Evolutionary conservation across 208 protist species (phyloP).

Genomic region (Acanthamoeba castellanii): DNA sequence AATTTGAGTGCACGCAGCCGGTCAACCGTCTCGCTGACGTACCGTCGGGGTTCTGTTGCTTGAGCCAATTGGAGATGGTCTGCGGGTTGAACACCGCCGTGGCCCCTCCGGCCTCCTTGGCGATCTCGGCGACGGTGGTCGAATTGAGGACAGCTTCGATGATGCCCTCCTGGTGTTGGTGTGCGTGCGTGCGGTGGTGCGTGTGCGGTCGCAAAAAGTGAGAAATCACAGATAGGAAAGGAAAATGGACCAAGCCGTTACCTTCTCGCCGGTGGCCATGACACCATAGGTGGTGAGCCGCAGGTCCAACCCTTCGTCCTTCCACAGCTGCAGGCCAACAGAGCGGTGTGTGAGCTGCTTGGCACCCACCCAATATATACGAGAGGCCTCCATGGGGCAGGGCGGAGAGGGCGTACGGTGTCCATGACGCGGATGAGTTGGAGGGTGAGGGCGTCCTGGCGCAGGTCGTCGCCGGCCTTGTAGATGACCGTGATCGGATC

Average conservation of each 20-base stretch:
- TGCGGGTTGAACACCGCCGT: constrained; percentile 78
- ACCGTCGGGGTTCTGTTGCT: constrained; percentile 69
- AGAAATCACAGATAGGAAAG: neutral
- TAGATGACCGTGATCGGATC: constrained; percentile 83
- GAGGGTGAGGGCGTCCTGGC: constrained; percentile 89
- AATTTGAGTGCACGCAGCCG: neutral
- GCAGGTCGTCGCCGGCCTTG: constrained; percentile 90
- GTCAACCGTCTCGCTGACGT: neutral
- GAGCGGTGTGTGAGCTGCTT: no score
- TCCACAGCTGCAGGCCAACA: constrained; percentile 8
- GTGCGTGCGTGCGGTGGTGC: neutral
- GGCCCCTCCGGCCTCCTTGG: constrained; percentile 78
- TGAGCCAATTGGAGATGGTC: constrained; percentile 82
- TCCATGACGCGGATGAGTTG: constrained; percentile 87
- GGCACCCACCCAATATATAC: no score
- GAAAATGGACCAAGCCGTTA: neutral
- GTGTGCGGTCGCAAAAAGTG: neutral
- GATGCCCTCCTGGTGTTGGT: neutral
- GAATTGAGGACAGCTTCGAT: constrained; percentile 86
- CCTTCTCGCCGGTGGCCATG: constrained; percentile 29
- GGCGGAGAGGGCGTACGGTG: constrained; percentile 10
- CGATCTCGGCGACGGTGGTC: constrained; percentile 87
- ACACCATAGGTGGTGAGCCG: constrained; percentile 42
- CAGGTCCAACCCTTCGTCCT: constrained; percentile 48
- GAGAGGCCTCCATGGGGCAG: neutral